A percentile compares a stretch with the other conserved stretches of the same genome.
These are phyloP conservation scores for Aureobasidium sp. DNA, from an alignment of 2,329 filamentous ascomycete species.

Conservation along the genomic window DNA sequence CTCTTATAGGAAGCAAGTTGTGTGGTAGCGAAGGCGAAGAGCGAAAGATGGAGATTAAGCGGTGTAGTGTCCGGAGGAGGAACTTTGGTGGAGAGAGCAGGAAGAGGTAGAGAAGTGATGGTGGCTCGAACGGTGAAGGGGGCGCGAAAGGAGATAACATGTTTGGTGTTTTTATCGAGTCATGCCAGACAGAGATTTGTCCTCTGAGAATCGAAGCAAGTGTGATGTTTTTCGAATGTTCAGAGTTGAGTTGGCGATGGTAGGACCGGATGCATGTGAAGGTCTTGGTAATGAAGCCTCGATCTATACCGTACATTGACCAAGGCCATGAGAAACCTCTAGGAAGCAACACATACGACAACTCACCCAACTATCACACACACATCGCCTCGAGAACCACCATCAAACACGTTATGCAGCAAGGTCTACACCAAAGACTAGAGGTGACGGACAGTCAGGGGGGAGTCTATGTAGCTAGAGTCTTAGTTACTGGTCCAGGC, in stretches of 20 bases:
- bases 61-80: constrained; percentile 32
- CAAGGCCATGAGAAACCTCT: not conserved
- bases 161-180: not conserved
- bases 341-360: not conserved
- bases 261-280: constrained; percentile 1
- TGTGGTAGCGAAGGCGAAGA: constrained; percentile 47
- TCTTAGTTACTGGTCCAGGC: not conserved
- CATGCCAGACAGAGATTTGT: not conserved
- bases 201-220: not conserved
- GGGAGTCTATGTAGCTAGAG: not conserved
- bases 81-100: constrained; percentile 30
- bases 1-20: constrained; percentile 50
- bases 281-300: not conserved
- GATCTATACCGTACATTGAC: not conserved
- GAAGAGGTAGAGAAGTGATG: constrained; percentile 20
- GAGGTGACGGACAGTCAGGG: not conserved
- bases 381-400: not conserved
- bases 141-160: constrained; percentile 11
- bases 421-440: not conserved
- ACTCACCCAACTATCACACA: too few relatives aligned
- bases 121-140: constrained; percentile 19
- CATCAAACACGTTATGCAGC: not conserved
- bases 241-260: not conserved
- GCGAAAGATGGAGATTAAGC: constrained; percentile 56
- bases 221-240: not conserved